These are phyloP conservation scores for Venturia carpophila DNA, from an alignment of 2,329 filamentous ascomycete species.

Conservation along the genomic window DNA sequence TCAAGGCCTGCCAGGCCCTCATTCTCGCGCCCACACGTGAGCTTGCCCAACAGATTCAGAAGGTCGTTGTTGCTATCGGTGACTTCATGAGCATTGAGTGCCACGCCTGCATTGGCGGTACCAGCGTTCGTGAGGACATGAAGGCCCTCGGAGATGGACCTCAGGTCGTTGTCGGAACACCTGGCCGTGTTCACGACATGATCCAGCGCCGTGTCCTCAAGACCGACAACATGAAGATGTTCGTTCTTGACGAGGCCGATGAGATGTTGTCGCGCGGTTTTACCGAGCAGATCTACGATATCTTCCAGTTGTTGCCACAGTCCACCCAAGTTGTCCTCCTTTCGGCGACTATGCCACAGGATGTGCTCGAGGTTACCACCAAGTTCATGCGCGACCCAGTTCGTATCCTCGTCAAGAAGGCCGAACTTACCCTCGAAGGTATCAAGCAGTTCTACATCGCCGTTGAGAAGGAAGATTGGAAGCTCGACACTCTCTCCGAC, in stretches of 20 bases:
- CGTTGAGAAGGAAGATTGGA: constrained; percentile 99
- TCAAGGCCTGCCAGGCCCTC: constrained; percentile 96
- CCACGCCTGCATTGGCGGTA: constrained; percentile 98
- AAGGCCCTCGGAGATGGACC: constrained; percentile 92
- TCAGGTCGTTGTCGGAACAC: constrained; percentile 95
- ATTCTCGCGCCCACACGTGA: constrained; percentile 98
- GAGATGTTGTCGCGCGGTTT: constrained; percentile 99
- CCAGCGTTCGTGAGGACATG: constrained; percentile 97
- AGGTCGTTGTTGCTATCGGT: constrained; percentile 96
- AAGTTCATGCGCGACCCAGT: constrained; percentile 99
- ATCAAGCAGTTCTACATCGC: constrained; percentile 99
- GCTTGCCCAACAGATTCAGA: constrained; percentile 98
- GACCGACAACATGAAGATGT: constrained; percentile 99
- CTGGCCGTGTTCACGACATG: constrained; percentile 98
- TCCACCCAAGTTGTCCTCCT: constrained; percentile 97
- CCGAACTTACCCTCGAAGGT: constrained; percentile 98
- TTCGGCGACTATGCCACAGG: constrained; percentile 97
- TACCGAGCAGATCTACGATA: constrained; percentile 99
- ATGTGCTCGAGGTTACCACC: constrained; percentile 98
- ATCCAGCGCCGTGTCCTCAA: constrained; percentile 96
- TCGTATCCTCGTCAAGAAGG: constrained; percentile 99
- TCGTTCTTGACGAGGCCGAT: constrained; percentile 98
- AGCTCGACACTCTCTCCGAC: constrained; percentile 97
- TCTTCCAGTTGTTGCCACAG: constrained; percentile 97
- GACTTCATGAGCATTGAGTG: constrained; percentile 99